phyloP scores from a whole-genome alignment of 192 early-diverging fungal genomes.

The Linnemannia hyalina region DNA sequence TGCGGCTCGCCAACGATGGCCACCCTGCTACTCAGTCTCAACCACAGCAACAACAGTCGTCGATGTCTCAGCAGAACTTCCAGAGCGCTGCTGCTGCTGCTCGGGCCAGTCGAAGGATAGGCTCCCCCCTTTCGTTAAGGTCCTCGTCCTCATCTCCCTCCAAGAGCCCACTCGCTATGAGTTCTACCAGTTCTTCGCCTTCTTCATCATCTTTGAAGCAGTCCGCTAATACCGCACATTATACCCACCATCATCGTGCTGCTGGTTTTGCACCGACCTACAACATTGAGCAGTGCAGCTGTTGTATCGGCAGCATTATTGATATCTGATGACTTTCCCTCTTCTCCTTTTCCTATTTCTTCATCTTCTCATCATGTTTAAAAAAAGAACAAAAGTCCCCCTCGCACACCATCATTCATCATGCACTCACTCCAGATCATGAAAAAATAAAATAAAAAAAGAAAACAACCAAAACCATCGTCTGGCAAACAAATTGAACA shows the following conservation, averaged over 20 bases:
- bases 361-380: constrained; percentile 5
- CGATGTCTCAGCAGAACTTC: constrained; percentile 1
- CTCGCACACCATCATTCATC: neutral
- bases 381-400: neutral
- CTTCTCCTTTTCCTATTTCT: neutral
- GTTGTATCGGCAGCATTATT: constrained; percentile 44
- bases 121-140: constrained; percentile 21
- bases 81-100: constrained; percentile 26
- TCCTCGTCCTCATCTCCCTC: neutral
- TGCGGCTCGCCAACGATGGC: constrained; percentile 9
- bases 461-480: neutral
- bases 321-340: constrained; percentile 8
- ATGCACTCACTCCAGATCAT: neutral
- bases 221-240: neutral
- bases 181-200: neutral
- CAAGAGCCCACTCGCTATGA: neutral
- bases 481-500: neutral
- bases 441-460: neutral
- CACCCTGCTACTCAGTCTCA: neutral
- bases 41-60: neutral
- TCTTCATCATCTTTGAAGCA: neutral
- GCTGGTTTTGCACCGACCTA: constrained; percentile 3
- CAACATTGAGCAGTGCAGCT: constrained; percentile 47
- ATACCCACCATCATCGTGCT: constrained; percentile 16
- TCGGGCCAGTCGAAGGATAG: constrained; percentile 24